Percentiles rank a stretch among this genome's conserved stretches.
Conservation (phyloP, 2,329 filamentous ascomycete species). For the Raffaelea ambrosiae region DNA sequence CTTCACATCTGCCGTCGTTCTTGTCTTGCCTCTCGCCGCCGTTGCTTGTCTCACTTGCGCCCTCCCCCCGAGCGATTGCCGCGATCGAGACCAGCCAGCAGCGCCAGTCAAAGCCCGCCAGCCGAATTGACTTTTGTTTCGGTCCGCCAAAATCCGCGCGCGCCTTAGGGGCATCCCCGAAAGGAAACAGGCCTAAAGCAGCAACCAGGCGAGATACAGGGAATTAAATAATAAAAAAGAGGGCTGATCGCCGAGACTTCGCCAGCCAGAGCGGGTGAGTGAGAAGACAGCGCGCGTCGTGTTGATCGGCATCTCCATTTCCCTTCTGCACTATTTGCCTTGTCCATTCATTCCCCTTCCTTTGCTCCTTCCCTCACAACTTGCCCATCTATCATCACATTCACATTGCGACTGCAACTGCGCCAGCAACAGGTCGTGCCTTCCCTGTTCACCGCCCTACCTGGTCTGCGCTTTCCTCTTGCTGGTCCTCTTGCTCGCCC, state of each 20-base stretch:
- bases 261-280: not conserved
- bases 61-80: not conserved
- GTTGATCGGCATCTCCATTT: not conserved
- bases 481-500: too few relatives aligned
- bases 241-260: not conserved
- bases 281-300: not conserved
- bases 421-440: too few relatives aligned
- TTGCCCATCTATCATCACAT: too few relatives aligned
- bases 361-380: too few relatives aligned
- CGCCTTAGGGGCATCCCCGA: too few relatives aligned
- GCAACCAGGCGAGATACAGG: not conserved
- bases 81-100: not conserved
- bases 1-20: not conserved
- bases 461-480: too few relatives aligned
- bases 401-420: too few relatives aligned
- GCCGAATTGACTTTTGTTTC: conserved; percentile 6
- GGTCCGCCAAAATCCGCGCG: conserved; percentile 9
- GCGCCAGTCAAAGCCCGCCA: too few relatives aligned
- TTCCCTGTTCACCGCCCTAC: too few relatives aligned
- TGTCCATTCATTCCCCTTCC: too few relatives aligned
- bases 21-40: not conserved
- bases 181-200: not conserved
- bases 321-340: too few relatives aligned
- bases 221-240: not conserved
- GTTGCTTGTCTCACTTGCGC: not conserved